Evolutionary conservation across 2,329 filamentous ascomycete species (phyloP), one percentile per base, ranked within the genome.

Genomic region (Stagonosporopsis cucurbitacearum): DNA sequence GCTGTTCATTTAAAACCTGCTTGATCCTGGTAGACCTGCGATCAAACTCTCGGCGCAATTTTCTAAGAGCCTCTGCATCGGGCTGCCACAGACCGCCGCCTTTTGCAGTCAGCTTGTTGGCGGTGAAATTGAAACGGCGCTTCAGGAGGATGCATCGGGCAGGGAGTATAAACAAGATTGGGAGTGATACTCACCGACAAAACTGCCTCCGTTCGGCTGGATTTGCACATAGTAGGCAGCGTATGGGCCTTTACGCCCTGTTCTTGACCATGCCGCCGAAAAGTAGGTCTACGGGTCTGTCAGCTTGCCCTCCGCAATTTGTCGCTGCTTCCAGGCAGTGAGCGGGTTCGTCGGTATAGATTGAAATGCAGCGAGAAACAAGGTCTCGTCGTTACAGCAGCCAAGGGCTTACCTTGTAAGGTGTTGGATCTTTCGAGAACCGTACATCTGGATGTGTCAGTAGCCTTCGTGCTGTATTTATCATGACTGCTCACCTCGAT

Each of bases 171-270:
- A 7, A 19, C 22, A 11, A 36, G 4, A 20, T 11, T 11, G 3
- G n/a, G 12, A n/a, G 44, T 42, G 47, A 53, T 40, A 82, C 84
- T 78, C 78, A 87, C 86, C 92, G 37, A 96, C 80, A 65, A 94
- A 90, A 70, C 86, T 88, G 46, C 83, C 79, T 19, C 66, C 69
- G 22, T 79, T 79, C 11, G 92, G 91, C 71, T 94, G 86, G 61
- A 91, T 83, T 73, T 96, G 92, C 19, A 96, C 78, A 77, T 96
- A 96, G 78, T 96, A 96, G 70, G 87, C 88, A 6, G 92, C 92
- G 50, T 72, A 72, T 7, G 68, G 69, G 15, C 69, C 69, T 76
- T 96, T 96, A 50, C 90, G 85, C 19, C 92, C 92, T 0, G 92
- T 96, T 19, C 92, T 87, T 53, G 90, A 95, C 87, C 91, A 96